Evolutionary conservation across 164 flowering plant genomes (phyloP).

Genomic region (Pachysandra terminalis): DNA sequence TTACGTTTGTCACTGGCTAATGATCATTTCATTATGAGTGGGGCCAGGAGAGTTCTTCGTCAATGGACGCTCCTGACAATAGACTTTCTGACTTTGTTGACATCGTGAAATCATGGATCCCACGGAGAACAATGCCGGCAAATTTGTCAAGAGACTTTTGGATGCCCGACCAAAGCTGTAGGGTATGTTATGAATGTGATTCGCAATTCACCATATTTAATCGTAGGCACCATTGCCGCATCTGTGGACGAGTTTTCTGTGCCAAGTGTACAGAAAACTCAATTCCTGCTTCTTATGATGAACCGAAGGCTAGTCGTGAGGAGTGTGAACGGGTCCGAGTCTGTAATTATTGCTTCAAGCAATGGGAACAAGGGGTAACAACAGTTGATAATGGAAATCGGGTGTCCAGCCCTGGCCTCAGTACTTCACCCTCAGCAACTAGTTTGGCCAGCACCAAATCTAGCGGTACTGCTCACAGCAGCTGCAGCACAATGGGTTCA

Average conservation of each 20-base stretch:
- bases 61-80: conserved; percentile 65
- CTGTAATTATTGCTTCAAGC: no score
- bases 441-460: conserved; percentile 75
- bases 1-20: conserved; percentile 26
- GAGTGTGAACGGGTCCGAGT: conserved; percentile 77
- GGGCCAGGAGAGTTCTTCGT: conserved; percentile 34
- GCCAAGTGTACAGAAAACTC: conserved; percentile 83
- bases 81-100: conserved; percentile 49
- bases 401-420: conserved; percentile 37
- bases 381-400: conserved; percentile 40
- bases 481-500: conserved; percentile 52
- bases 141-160: conserved; percentile 90
- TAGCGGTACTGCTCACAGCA: conserved; percentile 48
- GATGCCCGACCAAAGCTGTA: conserved; percentile 98
- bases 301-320: conserved; percentile 33
- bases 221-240: conserved; percentile 91
- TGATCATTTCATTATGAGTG: conserved; percentile 64
- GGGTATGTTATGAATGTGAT: conserved; percentile 95
- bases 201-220: conserved; percentile 76
- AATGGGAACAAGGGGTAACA: conserved; percentile 40
- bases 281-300: conserved; percentile 55
- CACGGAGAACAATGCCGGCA: conserved; percentile 65
- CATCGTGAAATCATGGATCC: conserved; percentile 69
- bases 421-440: conserved; percentile 59
- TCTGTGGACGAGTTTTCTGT: conserved; percentile 89